These are phyloP conservation scores for Posidonia australis DNA, from an alignment of 106 monocot species.

Conservation along the genomic window DNA sequence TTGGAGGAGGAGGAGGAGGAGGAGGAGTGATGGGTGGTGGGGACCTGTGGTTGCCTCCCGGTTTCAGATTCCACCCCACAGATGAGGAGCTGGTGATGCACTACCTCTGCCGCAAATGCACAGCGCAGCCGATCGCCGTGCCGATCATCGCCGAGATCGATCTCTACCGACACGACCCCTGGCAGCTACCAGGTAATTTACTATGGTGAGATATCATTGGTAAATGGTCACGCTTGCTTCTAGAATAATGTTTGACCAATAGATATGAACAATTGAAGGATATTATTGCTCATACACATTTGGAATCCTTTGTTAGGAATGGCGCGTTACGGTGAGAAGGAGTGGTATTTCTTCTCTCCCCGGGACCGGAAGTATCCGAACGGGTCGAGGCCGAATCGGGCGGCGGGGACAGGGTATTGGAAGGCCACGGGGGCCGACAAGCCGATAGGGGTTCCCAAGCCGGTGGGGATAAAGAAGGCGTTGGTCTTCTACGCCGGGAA, in stretches of 20 bases:
- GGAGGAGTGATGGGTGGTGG: slow-evolving; percentile 22
- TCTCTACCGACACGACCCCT: slow-evolving; percentile 57
- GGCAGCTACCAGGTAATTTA: slow-evolving; percentile 48
- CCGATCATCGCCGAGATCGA: slow-evolving; percentile 56
- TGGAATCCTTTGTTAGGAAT: slow-evolving; percentile 17
- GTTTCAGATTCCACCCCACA: slow-evolving; percentile 82
- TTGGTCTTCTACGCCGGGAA: slow-evolving; percentile 82
- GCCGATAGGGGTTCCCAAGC: slow-evolving; percentile 43
- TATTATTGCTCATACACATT: too few relatives aligned
- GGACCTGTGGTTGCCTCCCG: slow-evolving; percentile 53
- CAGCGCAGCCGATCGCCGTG: slow-evolving; percentile 28
- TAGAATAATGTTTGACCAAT: too few relatives aligned
- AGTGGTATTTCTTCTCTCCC: slow-evolving; percentile 95
- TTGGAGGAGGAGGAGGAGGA: not conserved
- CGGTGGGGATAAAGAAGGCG: slow-evolving; percentile 83
- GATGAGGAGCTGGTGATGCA: slow-evolving; percentile 75
- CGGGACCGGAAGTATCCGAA: slow-evolving; percentile 79
- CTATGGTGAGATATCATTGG: too few relatives aligned
- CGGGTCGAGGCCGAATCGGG: slow-evolving; percentile 70
- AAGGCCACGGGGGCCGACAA: slow-evolving; percentile 94
- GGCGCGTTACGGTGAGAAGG: slow-evolving; percentile 68
- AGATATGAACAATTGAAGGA: too few relatives aligned
- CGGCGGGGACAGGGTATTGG: slow-evolving; percentile 76
- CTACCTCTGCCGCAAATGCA: slow-evolving; percentile 69
- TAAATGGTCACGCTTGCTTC: too few relatives aligned